Evolutionary conservation across 352 stramenopile genomes (phyloP).

Genomic region (Phytophthora sansomeana): DNA sequence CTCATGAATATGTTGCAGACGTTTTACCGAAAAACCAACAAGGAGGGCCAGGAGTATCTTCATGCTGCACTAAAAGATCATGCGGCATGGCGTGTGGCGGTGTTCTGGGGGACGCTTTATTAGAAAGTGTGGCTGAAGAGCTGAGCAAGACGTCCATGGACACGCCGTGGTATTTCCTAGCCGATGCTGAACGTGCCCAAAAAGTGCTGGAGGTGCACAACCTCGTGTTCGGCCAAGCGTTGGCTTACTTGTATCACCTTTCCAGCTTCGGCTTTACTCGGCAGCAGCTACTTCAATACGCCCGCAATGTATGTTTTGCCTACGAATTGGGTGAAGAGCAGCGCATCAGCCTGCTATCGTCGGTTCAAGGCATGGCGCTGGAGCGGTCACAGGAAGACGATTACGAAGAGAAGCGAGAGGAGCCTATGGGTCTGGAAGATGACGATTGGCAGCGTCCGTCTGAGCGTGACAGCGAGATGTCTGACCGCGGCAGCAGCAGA

Average conservation of each 20-base stretch:
- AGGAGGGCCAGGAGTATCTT: constrained; percentile 68
- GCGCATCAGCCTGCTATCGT: constrained; percentile 69
- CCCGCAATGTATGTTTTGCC: constrained; percentile 77
- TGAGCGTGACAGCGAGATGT: constrained; percentile 32
- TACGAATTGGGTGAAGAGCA: constrained; percentile 87
- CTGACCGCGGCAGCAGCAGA: constrained; percentile 30
- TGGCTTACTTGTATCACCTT: constrained; percentile 81
- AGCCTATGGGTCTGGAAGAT: constrained; percentile 39
- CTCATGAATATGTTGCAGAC: constrained; percentile 91
- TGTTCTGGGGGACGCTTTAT: constrained; percentile 80
- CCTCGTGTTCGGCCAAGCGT: constrained; percentile 78
- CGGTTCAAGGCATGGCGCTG: constrained; percentile 54
- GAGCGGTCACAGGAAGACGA: constrained; percentile 47
- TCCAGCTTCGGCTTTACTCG: constrained; percentile 73
- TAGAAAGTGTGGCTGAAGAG: constrained; percentile 81
- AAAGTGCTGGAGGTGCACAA: constrained; percentile 83
- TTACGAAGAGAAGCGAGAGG: constrained; percentile 47
- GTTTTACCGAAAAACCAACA: constrained; percentile 64
- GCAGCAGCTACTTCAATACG: constrained; percentile 76
- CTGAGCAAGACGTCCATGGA: constrained; percentile 75
- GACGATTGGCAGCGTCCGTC: constrained; percentile 23
- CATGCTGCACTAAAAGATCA: constrained; percentile 62
- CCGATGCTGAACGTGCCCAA: constrained; percentile 62
- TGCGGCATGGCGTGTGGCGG: constrained; percentile 66
- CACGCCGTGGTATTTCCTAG: constrained; percentile 73